Evolutionary conservation across 2,329 filamentous ascomycete genomes (phyloP), one percentile per base, ranked within the genome.

Genomic region (Macrophomina tecta): DNA sequence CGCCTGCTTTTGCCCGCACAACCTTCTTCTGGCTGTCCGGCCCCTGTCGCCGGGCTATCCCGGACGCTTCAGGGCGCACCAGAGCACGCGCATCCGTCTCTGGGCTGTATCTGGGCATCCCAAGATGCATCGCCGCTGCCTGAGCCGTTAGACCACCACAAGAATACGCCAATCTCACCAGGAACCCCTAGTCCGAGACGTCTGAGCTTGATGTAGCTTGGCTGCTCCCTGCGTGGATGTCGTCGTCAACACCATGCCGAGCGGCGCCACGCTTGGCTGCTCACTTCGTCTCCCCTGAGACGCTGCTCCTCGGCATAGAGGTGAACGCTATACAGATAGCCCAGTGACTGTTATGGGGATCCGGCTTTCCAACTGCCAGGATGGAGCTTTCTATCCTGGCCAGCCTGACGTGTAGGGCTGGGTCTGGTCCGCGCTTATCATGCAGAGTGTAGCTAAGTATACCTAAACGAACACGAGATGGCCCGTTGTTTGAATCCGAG

Each of bases 361-460:
- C 23, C 23, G 2, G 23, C 23, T 23, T 23, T 23, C 46, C 46
- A 49, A 23, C 28, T 11, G 16, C 5, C 16, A 30, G 11, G 9
- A 23, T 53, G 16, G 16, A 14, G 5, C 11, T 45, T 14, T 45
- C 16, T 23, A 5, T n/a, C 16, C 30, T 2, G 30, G 11, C 30
- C 51, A 36, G 30, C 51, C 51, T 34, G 30, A 14, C 18, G 23
- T 36, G 51, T 53, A 18, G 18, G 51, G 48, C 48, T 52, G 23
- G 16, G 8, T 12, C 11, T 6, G 51, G 51, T 16, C 51, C 30
- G 51, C 51, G 51, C 51, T 34, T 34, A 30, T 36, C 51, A 36
- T 36, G 51, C 51, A 53, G 51, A 30, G 51, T 45, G 42, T 53
- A 16, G n/a, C 51, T 53, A 53, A 53, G 51, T 53, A 53, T 53